A percentile compares a stretch with the other conserved stretches of the same genome.
Evolutionary conservation across 2,329 filamentous ascomycete species (phyloP).

Genomic region (Pseudocercospora vitis): DNA sequence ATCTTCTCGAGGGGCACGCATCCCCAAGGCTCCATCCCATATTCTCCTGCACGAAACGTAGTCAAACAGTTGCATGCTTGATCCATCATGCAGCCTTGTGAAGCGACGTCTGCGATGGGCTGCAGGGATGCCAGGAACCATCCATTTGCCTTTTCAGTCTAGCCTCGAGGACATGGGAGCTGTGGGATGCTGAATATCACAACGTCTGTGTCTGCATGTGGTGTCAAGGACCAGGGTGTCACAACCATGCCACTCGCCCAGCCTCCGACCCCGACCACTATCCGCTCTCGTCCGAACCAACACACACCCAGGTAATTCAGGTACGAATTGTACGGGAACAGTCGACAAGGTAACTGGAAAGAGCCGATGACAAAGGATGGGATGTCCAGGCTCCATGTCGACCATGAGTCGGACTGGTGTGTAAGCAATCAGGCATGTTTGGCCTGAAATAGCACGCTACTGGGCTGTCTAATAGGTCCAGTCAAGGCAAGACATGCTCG

Average conservation of each 20-base stretch:
- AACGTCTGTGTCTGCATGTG: constrained; percentile 6
- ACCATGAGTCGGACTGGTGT: neutral
- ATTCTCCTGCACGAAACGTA: neutral
- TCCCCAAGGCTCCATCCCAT: neutral
- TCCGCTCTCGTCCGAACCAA: constrained; percentile 1
- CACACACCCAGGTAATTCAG: neutral
- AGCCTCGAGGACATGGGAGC: constrained; percentile 6
- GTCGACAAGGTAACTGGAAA: constrained; percentile 7
- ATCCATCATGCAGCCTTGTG: neutral
- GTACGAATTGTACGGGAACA: neutral
- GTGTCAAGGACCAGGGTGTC: neutral
- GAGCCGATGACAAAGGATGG: constrained; percentile 8
- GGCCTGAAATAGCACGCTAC: neutral
- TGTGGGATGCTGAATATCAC: constrained; percentile 2
- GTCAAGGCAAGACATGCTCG: neutral
- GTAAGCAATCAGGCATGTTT: neutral
- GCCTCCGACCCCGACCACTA: neutral
- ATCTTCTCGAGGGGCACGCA: neutral
- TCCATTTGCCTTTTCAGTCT: constrained; percentile 10
- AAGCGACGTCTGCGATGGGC: neutral
- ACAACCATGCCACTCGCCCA: neutral
- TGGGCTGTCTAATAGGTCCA: neutral
- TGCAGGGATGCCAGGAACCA: constrained; percentile 6
- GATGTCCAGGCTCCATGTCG: constrained; percentile 5
- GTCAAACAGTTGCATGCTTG: neutral